Conservation (phyloP, 768 basidiomycete species). For the Russula sp. region DNA sequence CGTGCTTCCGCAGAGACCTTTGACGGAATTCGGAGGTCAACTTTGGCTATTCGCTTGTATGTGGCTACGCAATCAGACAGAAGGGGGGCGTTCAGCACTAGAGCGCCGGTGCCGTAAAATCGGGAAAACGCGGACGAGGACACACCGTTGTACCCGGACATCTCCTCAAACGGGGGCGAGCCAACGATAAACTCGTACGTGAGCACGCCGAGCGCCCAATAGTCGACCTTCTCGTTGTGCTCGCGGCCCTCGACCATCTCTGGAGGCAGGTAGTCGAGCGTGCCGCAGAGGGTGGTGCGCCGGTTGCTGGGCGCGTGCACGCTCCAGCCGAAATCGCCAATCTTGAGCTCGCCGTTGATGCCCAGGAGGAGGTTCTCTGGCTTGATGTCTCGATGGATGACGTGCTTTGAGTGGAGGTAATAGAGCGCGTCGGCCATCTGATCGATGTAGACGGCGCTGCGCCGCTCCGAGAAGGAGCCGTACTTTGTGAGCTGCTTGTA, state of each 20-base stretch:
- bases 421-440: conserved; percentile 96
- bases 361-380: conserved; percentile 95
- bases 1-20: conserved; percentile 38
- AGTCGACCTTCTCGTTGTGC: conserved; percentile 86
- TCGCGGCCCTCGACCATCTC: conserved; percentile 96
- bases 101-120: conserved; percentile 1
- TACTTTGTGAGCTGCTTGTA: conserved; percentile 91
- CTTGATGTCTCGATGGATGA: conserved; percentile 98
- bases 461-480: conserved; percentile 81
- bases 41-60: conserved; percentile 79
- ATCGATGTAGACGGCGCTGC: conserved; percentile 85
- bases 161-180: conserved; percentile 79
- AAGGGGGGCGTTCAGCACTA: neutral
- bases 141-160: conserved; percentile 67
- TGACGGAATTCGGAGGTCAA: conserved; percentile 55
- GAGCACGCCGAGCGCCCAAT: conserved; percentile 96
- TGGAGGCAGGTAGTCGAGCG: conserved; percentile 92
- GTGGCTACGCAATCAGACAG: conserved; percentile 48
- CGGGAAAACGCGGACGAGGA: conserved; percentile 1
- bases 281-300: conserved; percentile 88
- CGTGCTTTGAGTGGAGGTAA: conserved; percentile 92
- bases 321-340: conserved; percentile 98
- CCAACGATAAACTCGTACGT: conserved; percentile 93
- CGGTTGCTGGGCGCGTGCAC: conserved; percentile 92
- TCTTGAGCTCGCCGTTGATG: conserved; percentile 94